These are phyloP conservation scores for Remersonia thermophila DNA, from an alignment of 2,329 filamentous ascomycete species.

Conservation along the genomic window DNA sequence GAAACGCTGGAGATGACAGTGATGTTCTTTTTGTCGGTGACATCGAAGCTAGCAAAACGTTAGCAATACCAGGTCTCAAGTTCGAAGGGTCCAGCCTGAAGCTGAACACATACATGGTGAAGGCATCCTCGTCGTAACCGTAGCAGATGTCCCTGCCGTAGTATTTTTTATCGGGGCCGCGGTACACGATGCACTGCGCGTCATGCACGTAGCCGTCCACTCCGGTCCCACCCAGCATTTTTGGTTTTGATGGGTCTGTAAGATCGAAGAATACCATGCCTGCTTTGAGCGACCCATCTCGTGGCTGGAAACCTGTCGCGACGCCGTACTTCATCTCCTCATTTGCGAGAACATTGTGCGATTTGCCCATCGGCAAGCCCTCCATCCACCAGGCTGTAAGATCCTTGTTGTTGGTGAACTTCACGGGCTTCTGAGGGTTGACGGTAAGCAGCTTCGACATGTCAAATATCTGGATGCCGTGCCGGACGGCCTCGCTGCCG, in stretches of 20 bases:
- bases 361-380: conserved; percentile 25
- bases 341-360: conserved; percentile 41
- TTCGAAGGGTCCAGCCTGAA: too few relatives aligned
- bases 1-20: conserved; percentile 39
- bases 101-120: conserved; percentile 28
- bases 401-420: conserved; percentile 24
- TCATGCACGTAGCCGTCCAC: conserved; percentile 49
- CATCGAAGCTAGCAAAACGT: conserved; percentile 27
- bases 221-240: conserved; percentile 38
- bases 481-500: conserved; percentile 31
- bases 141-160: conserved; percentile 39
- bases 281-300: conserved; percentile 23
- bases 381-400: conserved; percentile 24
- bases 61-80: too few relatives aligned
- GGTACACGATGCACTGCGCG: conserved; percentile 44
- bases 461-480: conserved; percentile 53
- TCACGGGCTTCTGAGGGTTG: conserved; percentile 26
- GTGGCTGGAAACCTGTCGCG: conserved; percentile 31
- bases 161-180: conserved; percentile 34
- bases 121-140: conserved; percentile 39
- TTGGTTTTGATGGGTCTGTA: conserved; percentile 39
- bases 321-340: conserved; percentile 36
- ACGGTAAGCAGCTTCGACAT: conserved; percentile 40
- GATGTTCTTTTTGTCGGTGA: conserved; percentile 34
- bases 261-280: conserved; percentile 47